Evolutionary conservation across 1,284 basidiomycete species (phyloP).

Genomic region (Leucoagaricus sp.): DNA sequence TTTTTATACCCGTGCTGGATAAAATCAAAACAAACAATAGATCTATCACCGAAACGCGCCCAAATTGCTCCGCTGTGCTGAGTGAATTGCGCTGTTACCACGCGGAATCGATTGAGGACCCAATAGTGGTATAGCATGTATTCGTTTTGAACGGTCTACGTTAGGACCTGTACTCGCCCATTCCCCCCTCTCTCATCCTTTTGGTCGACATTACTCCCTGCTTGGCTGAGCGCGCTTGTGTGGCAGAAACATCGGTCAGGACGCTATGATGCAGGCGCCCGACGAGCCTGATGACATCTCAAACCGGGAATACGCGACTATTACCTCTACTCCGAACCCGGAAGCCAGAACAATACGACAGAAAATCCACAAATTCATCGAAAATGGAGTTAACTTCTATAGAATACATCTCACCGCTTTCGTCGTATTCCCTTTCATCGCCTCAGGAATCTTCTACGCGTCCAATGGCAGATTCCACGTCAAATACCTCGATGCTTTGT

Average conservation of each 20-base stretch:
- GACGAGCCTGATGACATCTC: background rate
- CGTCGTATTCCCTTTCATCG: constrained; percentile 55
- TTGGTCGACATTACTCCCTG: too few species aligned
- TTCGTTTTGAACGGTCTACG: too few species aligned
- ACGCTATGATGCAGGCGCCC: background rate
- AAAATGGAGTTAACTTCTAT: constrained; percentile 49
- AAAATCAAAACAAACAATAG: background rate
- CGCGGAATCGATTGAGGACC: too few species aligned
- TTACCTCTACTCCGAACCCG: background rate
- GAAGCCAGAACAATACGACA: background rate
- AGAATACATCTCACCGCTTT: constrained; percentile 58
- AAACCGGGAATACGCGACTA: too few species aligned
- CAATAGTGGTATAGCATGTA: too few species aligned
- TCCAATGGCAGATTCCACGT: constrained; percentile 51
- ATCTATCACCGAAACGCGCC: background rate
- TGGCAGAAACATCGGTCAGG: too few species aligned
- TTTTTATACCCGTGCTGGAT: too few species aligned
- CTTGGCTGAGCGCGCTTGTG: too few species aligned
- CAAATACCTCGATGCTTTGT: constrained; percentile 58
- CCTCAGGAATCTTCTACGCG: constrained; percentile 58
- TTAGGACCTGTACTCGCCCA: too few species aligned
- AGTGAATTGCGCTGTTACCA: too few species aligned
- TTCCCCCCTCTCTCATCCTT: too few species aligned
- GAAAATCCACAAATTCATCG: constrained; percentile 15
- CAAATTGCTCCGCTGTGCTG: background rate